Evolutionary conservation across 805 yeast genomes (phyloP), one percentile per base, ranked within the genome.

Genomic region (Yarrowia keelungensis): DNA sequence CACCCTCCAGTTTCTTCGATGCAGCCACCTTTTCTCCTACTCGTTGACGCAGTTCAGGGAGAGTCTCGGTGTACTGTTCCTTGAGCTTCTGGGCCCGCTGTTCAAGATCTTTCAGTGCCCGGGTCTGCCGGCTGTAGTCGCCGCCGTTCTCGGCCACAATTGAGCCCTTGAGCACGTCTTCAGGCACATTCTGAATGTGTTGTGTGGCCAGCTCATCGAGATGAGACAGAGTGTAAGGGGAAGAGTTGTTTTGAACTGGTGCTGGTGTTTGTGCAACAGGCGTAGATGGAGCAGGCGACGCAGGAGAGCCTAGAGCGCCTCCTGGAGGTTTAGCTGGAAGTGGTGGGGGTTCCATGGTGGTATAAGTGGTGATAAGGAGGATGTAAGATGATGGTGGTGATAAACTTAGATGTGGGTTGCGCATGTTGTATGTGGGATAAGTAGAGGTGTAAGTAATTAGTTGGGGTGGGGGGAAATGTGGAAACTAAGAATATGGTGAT

Each of bases 1-100:
- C 72, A 14, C 74, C 69, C 15, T 74, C 71, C 41, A 50, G 42
- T 51, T 78, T 79, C 49, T 76, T 73, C 0, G 74, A 69, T 38
- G 56, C 26, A 8, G 43, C 51, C 61, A 73, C 62, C 42, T 54
- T 47, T n/a, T 51, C 64, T 5, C 59, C 58, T 14, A 69, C 68
- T 16, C 49, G 39, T 26, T 46, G 49, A 3, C 67, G 54, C 14
- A 67, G 38, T 15, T 67, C 38, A 1, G 79, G 78, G 46, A 80
- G 62, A 2, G 73, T 71, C 2, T 56, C 62, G 15, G 73, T 69
- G 11, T 78, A 73, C 43, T 74, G 62, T 8, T 73, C 71, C 10
- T 78, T 69, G n/a, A 79, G 74, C 1, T 69, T 47, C n/a, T 62
- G 56, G 7, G 68, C 59, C 15, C 68, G 41, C 43, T 51, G 50